Base-by-base conservation (phyloP, 139 green algal species). In the Auxenochlorella pyrenoidosa region DNA sequence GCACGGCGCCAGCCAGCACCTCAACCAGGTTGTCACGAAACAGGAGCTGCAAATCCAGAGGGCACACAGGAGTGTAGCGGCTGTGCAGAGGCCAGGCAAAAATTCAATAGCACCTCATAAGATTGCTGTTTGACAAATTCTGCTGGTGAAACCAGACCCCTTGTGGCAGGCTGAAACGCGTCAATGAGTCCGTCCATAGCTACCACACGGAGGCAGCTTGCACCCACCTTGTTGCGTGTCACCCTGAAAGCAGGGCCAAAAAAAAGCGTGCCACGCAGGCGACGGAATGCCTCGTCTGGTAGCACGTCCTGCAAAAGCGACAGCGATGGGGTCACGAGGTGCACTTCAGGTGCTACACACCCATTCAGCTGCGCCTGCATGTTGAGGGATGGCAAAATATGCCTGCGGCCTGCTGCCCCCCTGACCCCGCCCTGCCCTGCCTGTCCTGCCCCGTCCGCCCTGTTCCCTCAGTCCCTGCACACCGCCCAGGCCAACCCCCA, bases 251-350 rank as follows among this genome's bases (percentile, higher is more conserved):
- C 83, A 0, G 94, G 94, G 21, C 95, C 95, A 66, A 97, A 95
- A 90, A 97, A 97, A 22, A 97, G 95, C 24, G 92, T 90, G 59
- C 95, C 95, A 0, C 95, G 87, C 63, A 94, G 60, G 30, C 95
- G 89, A n/a, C 68, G 40, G 80, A 97, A 96, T 0, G 92, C 93
- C 65, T 96, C 94, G 44, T 97, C 94, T 22, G 95, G 95, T 38
- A 97, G 79, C 6, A 83, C 59, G 83, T 97, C 95, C 82, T 86
- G 89, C 54, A 72, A 38, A 34, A 26, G 24, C 5, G 59, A 68
- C 4, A 68, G 12, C 5, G 59, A 68, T 15, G 28, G 4, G 59
- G 59, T n/a, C n/a, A n/a, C n/a, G n/a, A n/a, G n/a, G n/a, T n/a
- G n/a, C n/a, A n/a, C n/a, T n/a, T n/a, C n/a, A n/a, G n/a, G n/a